Percentiles rank a stretch among this genome's conserved stretches.
Evolutionary conservation across 1,284 basidiomycete species (phyloP).

Genomic region (Trichosporon sp.): DNA sequence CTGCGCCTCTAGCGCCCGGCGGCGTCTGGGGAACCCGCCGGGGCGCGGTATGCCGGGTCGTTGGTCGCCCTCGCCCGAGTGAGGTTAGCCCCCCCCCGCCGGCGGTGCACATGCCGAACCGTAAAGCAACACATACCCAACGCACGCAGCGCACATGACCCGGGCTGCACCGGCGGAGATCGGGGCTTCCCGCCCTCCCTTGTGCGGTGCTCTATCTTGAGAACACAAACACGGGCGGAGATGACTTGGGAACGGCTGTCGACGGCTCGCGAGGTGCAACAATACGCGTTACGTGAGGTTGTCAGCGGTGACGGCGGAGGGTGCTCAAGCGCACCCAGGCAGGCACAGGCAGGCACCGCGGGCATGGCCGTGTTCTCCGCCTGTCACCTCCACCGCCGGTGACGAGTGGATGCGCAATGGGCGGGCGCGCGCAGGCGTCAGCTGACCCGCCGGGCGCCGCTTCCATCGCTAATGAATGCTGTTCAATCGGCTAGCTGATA

Average conservation of each 20-base stretch:
- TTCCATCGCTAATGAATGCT: neutral
- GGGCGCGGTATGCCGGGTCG: neutral
- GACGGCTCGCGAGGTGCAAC: neutral
- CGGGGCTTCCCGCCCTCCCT: neutral
- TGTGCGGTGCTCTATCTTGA: neutral
- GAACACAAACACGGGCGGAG: neutral
- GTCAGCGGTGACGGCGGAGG: too few species aligned
- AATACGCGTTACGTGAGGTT: neutral
- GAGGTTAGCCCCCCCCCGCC: too few species aligned
- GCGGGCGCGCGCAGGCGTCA: neutral
- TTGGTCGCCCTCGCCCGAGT: neutral
- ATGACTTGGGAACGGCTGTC: neutral
- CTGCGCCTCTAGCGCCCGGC: too few species aligned
- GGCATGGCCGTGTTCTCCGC: neutral
- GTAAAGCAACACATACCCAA: neutral
- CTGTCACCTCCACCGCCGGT: neutral
- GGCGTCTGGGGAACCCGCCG: too few species aligned
- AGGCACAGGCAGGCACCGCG: neutral
- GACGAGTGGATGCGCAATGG: neutral
- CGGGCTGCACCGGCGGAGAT: neutral
- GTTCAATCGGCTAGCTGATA: too few species aligned
- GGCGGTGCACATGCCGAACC: neutral
- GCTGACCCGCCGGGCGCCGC: neutral
- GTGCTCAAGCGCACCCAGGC: neutral
- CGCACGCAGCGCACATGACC: neutral